Evolutionary conservation across 2,329 filamentous ascomycete genomes (phyloP), one percentile per base, ranked within the genome.

Genomic region (Pseudogymnoascus sp.): DNA sequence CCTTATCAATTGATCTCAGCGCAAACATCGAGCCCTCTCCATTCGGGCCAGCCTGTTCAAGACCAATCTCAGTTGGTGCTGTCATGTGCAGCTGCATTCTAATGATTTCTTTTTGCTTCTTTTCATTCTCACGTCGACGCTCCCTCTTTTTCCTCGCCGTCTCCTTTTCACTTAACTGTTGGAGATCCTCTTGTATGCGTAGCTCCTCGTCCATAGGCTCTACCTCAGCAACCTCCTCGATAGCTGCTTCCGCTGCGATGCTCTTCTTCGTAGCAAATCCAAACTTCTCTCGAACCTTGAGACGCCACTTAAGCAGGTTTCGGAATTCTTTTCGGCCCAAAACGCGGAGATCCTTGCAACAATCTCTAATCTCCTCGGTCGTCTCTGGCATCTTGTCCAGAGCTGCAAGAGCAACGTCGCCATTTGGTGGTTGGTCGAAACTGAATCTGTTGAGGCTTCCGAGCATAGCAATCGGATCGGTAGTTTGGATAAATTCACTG

Each of bases 21-120:
- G 86, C 86, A 74, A 99, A 99, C 80, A 96, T 95, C 28, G 90
- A 81, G 53, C 91, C 90, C 44, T 91, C 87, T 23, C 91, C 93
- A 60, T 84, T 80, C 0, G 90, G 89, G 0, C 91, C 91, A 23
- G 84, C 78, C 75, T 95, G 91, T 73, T 96, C 95, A 78, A 96
- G 84, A 71, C 95, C 95, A 67, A 99, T 96, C 67, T 99, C 95
- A 81, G 91, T 95, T 6, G 95, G 95, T 0, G 92, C 90, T 1
- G 88, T 89, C 95, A 99, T 99, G 78, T 97, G 89, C 79, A 99
- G 86, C 76, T 99, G 95, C 89, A 99, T 89, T 36, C 95, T 87
- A n/a, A 96, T 82, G 65, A 97, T 91, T 68, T 97, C 95, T 69
- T 90, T 95, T 69, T 95, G 90, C 76, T 96, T 97, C 75, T 87